phyloP scores from a whole-genome alignment of 495 filamentous ascomycete species.

The Pseudoneurospora amorphoporcata region DNA sequence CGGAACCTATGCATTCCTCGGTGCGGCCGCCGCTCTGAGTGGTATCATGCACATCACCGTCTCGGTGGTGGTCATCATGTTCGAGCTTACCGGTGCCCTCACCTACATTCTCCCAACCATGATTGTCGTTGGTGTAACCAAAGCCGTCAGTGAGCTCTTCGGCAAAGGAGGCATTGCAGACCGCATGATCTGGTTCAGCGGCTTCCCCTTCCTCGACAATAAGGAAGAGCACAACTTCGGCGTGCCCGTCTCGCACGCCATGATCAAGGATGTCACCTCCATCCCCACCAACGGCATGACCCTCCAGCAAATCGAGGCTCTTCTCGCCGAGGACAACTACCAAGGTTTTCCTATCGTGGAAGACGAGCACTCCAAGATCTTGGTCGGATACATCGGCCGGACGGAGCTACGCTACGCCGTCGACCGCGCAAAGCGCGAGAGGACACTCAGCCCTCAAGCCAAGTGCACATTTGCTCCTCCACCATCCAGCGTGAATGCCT shows the following conservation, averaged over 20 bases:
- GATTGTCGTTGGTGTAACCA: slow-evolving; percentile 97
- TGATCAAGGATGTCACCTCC: slow-evolving; percentile 69
- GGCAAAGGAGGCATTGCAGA: slow-evolving; percentile 95
- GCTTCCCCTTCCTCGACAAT: slow-evolving; percentile 94
- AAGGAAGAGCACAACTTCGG: slow-evolving; percentile 98
- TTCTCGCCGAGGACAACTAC: slow-evolving; percentile 73
- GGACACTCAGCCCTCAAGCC: slow-evolving; percentile 51
- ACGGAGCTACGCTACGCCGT: slow-evolving; percentile 92
- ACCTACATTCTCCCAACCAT: slow-evolving; percentile 96
- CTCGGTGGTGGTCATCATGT: slow-evolving; percentile 97
- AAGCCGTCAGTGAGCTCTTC: slow-evolving; percentile 83
- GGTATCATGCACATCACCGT: slow-evolving; percentile 98
- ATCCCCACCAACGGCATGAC: slow-evolving; percentile 68
- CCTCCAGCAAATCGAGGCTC: slow-evolving; percentile 58
- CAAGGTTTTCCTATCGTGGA: slow-evolving; percentile 94
- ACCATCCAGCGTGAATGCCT: slow-evolving; percentile 28
- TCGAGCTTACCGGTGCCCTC: slow-evolving; percentile 87
- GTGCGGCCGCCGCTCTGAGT: slow-evolving; percentile 87
- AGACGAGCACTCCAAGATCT: slow-evolving; percentile 53
- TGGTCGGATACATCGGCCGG: slow-evolving; percentile 89
- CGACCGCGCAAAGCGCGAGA: slow-evolving; percentile 67
- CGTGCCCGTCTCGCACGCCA: slow-evolving; percentile 85
- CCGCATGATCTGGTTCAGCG: slow-evolving; percentile 98
- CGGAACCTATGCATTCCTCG: slow-evolving; percentile 91
- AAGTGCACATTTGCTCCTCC: slow-evolving; percentile 69